These are phyloP conservation scores for Mycena filopes DNA, from an alignment of 768 basidiomycete genomes.

Conservation along the genomic window DNA sequence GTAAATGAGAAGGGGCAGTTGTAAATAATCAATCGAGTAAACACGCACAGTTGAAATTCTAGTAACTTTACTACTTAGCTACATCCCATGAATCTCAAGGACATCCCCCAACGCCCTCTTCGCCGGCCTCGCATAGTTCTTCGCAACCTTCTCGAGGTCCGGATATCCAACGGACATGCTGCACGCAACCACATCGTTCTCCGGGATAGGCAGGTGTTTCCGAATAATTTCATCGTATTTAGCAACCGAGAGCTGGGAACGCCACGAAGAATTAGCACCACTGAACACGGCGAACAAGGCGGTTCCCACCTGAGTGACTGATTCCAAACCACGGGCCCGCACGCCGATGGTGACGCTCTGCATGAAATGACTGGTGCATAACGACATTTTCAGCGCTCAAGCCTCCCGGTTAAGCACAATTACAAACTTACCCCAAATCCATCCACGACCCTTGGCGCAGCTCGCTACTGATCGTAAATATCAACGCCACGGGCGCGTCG, in stretches of 20 bases:
- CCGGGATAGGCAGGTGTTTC: constrained; percentile 26
- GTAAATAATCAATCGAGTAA: neutral
- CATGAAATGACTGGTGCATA: constrained; percentile 30
- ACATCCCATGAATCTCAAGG: constrained; percentile 21
- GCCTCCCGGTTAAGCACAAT: neutral
- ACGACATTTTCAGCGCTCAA: neutral
- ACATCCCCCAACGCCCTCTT: constrained; percentile 22
- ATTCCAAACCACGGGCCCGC: constrained; percentile 32
- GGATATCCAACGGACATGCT: constrained; percentile 32
- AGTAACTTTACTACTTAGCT: no score
- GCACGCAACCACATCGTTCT: constrained; percentile 25
- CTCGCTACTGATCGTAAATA: constrained; percentile 27
- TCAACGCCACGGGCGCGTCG: constrained; percentile 30
- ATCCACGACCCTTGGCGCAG: constrained; percentile 27
- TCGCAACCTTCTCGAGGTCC: constrained; percentile 21
- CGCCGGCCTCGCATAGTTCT: constrained; percentile 14
- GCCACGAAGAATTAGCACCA: constrained; percentile 1
- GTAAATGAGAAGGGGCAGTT: neutral
- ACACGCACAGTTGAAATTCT: no score
- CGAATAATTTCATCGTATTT: constrained; percentile 25
- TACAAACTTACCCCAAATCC: constrained; percentile 25
- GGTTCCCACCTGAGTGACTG: constrained; percentile 18
- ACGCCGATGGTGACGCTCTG: constrained; percentile 29
- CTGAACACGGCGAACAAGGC: neutral
- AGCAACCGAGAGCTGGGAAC: no score